Base-by-base conservation (phyloP, 345 rosid species). In the Lepidium aucheri region DNA sequence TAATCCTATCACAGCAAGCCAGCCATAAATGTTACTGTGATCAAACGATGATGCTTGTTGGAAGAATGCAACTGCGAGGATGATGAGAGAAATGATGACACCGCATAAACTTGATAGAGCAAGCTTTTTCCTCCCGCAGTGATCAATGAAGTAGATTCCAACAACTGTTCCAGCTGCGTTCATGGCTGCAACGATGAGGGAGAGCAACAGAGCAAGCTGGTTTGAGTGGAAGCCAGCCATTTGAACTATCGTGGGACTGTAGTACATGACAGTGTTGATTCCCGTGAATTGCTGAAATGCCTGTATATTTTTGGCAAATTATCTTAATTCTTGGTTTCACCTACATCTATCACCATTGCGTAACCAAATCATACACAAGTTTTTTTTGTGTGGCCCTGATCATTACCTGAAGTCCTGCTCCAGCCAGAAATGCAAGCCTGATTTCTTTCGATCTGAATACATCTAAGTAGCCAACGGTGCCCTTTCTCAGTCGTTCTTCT, bases 231-330 rank as follows among this genome's bases (percentile, higher is more conserved):
- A 94, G 35, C 97, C 99, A 6, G 99, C 97, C 97, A 85, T 81
- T 74, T 94, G 97, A 50, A 94, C 97, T 2, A 94, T 94, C 26
- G 99, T 94, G 35, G 99, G 97, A 66, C 99, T 90, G 68, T 90
- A 94, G 77, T 94, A 94, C 99, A 94, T 94, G 13, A 94, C 96
- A 0, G 97, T 94, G 66, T 94, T 94, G 77, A 94, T 94, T 5
- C 99, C 99, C 0, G 92, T 83, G 68, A 94, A 88, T 66, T 94
- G 97, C 79, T 94, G 99, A 77, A 94, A 94, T 9, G 99, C 99
- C 97, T 93, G 86, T 70, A 75, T 14, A 69, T 68, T 35, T 39
- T 69, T 10, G 24, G 1, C 30, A 68, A 3, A 26, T 10, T 17
- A 15, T 4, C 26, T 53, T 52, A 12, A 26, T 26, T 26, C 30